Evolutionary conservation across 1,284 basidiomycete genomes (phyloP), one percentile per base, ranked within the genome.

Genomic region (Peniophora sp.): DNA sequence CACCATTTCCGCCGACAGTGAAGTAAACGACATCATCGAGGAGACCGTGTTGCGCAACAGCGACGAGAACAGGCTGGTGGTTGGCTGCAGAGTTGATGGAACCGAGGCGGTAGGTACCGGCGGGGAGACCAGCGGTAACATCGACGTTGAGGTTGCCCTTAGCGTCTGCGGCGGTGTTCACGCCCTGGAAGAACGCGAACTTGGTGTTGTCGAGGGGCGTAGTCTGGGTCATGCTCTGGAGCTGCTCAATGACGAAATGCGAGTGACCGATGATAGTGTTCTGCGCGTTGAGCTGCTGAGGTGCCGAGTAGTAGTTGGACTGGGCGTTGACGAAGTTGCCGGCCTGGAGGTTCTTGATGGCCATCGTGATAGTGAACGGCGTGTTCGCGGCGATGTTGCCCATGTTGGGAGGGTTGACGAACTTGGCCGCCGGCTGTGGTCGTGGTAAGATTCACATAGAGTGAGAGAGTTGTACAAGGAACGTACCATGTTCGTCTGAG

Each of bases 141-240:
- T 67, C 65, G 22, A 83, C 83, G 51, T 71, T 69, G 45, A 70
- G 71, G 44, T 45, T 45, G 22, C 44, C 44, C 19, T 45, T 20
- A 6, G n/a, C 44, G 23, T 45, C 44, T 1, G 70, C 72, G 25
- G 55, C 64, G 46, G 52, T 60, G 57, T 78, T 78, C 60, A 87
- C 65, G 57, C 80, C 83, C 70, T 79, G 81, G 77, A 89, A 90
- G 71, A 85, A 88, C 6, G 72, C 77, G 57, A 85, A 85, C 55
- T 65, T 65, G 48, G 61, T 71, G 19, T 85, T 81, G 65, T 87
- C 67, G 24, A 75, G 76, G 16, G 79, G 69, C 0, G 65, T 69
- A 11, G 80, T 79, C 60, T 80, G 75, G 39, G 66, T 64, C 52
- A 85, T 63, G 3, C 77, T 71, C 39, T 61, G 56, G 55, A 89